phyloP scores from a whole-genome alignment of 2,329 filamentous ascomycete species.

The Claviceps africana region DNA sequence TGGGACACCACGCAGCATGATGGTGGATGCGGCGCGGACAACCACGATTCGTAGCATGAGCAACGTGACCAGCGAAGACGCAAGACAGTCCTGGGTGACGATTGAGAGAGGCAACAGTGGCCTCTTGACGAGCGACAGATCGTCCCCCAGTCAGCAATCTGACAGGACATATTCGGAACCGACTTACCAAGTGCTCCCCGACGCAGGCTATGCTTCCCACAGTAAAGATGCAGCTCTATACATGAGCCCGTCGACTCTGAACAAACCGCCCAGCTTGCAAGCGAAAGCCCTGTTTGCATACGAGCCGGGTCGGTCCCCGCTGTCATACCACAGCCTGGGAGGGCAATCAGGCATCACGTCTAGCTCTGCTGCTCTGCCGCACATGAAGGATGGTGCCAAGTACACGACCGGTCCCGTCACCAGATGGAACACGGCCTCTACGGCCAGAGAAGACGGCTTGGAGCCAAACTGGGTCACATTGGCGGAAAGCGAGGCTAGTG shows the following conservation, averaged over 20 bases:
- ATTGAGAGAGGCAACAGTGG: constrained; percentile 15
- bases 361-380: constrained; percentile 21
- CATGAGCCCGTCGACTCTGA: constrained; percentile 15
- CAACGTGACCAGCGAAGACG: constrained; percentile 12
- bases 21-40: constrained; percentile 13
- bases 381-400: constrained; percentile 1
- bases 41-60: constrained; percentile 10
- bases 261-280: constrained; percentile 14
- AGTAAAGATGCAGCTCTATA: constrained; percentile 11
- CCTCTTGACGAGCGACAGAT: constrained; percentile 13
- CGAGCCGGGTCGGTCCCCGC: constrained; percentile 6
- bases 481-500: constrained; percentile 11
- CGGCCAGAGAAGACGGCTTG: constrained; percentile 1
- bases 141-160: constrained; percentile 13
- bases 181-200: constrained; percentile 19
- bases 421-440: constrained; percentile 5
- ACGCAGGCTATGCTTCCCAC: constrained; percentile 15
- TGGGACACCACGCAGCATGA: constrained; percentile 12
- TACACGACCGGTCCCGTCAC: not conserved
- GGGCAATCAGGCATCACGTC: constrained; percentile 18
- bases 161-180: constrained; percentile 16
- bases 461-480: constrained; percentile 10
- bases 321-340: constrained; percentile 11
- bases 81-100: constrained; percentile 22
- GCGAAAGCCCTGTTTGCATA: constrained; percentile 4